Conservation (phyloP, 192 early-diverging fungal species). For the Cladochytrium replicatum region DNA sequence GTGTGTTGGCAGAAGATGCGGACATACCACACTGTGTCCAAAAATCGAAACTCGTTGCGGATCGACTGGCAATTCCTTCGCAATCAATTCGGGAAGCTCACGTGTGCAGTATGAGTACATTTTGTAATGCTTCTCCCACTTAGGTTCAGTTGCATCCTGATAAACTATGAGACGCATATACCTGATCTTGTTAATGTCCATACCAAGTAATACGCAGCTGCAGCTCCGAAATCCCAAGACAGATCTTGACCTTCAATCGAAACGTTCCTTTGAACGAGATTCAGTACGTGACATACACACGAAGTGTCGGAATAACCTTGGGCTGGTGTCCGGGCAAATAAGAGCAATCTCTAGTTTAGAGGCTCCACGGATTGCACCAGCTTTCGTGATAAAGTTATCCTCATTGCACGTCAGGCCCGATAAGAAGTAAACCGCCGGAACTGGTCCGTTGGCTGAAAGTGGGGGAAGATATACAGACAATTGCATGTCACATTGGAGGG, state of each 20-base stretch:
- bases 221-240: conserved; percentile 56
- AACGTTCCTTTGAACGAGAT: conserved; percentile 32
- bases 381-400: conserved; percentile 86
- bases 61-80: conserved; percentile 46
- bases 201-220: conserved; percentile 43
- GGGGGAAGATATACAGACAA: not conserved
- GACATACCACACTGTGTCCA: conserved; percentile 34
- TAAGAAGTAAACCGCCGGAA: conserved; percentile 60
- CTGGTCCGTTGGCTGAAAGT: not conserved
- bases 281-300: not conserved
- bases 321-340: conserved; percentile 78
- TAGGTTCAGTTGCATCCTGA: conserved; percentile 64
- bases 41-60: conserved; percentile 14
- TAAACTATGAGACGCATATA: conserved; percentile 50
- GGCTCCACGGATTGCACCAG: conserved; percentile 56
- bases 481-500: conserved; percentile 17
- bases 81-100: conserved; percentile 58
- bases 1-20: not conserved
- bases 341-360: conserved; percentile 61
- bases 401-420: conserved; percentile 60
- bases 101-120: conserved; percentile 77
- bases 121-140: conserved; percentile 69
- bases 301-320: conserved; percentile 15
- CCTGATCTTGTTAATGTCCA: not conserved
- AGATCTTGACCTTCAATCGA: conserved; percentile 64